A percentile compares a stretch with the other conserved stretches of the same genome.
phyloP scores from a whole-genome alignment of 108 stramenopile species.

The Cyclotella kingstonii region DNA sequence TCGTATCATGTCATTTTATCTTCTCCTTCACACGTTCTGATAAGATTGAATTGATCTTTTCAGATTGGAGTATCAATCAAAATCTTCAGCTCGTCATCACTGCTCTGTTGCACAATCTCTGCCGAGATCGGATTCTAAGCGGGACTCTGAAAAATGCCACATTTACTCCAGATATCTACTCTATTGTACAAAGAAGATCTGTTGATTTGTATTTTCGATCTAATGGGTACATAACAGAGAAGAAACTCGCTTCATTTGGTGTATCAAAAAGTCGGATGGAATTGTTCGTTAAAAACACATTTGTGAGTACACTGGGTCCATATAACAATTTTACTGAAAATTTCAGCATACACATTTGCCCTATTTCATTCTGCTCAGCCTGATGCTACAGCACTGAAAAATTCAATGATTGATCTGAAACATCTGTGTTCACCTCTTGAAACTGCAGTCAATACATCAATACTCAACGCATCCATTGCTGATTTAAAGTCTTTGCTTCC shows the following conservation, averaged over 20 bases:
- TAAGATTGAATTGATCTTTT: not conserved
- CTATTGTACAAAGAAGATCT: constrained; percentile 14
- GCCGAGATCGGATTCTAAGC: not conserved
- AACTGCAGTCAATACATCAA: constrained; percentile 15
- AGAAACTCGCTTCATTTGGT: constrained; percentile 19
- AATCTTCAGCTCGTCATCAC: not conserved
- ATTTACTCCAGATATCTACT: constrained; percentile 25
- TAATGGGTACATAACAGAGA: constrained; percentile 26
- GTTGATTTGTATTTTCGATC: constrained; percentile 21
- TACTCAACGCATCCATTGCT: constrained; percentile 18
- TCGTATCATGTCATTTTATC: not conserved
- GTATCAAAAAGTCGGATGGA: constrained; percentile 19
- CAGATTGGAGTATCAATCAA: not conserved
- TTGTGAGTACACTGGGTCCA: constrained; percentile 12
- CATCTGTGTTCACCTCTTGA: constrained; percentile 29
- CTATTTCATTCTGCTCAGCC: constrained; percentile 3
- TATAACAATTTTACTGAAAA: not conserved
- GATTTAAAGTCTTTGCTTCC: constrained; percentile 33
- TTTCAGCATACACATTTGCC: not conserved
- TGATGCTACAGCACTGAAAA: constrained; percentile 5
- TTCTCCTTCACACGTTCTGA: not conserved
- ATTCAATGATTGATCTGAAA: constrained; percentile 23
- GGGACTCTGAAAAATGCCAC: constrained; percentile 11
- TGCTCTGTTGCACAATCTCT: not conserved
- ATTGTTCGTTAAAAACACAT: constrained; percentile 26